Conservation (phyloP, 2,329 filamentous ascomycete species). For the Colletotrichum filicis region DNA sequence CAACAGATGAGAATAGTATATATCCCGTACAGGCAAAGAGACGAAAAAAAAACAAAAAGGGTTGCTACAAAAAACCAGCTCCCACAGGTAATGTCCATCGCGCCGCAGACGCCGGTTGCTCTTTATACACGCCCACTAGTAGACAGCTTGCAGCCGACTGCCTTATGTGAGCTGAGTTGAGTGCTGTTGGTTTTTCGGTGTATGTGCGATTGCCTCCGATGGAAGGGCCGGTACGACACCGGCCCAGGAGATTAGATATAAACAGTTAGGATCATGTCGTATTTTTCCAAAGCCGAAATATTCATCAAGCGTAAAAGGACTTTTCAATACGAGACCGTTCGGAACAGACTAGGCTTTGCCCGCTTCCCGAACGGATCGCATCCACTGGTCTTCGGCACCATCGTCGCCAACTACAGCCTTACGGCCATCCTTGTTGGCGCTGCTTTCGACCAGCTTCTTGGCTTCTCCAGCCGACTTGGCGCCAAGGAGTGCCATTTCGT, state of each 20-base stretch:
- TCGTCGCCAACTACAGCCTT: constrained; percentile 34
- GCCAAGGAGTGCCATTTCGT: constrained; percentile 63
- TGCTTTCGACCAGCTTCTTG: constrained; percentile 47
- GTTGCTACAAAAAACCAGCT: constrained; percentile 31
- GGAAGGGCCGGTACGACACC: neutral
- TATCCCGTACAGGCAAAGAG: neutral
- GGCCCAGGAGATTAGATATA: constrained; percentile 35
- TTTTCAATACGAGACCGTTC: neutral
- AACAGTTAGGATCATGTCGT: constrained; percentile 35
- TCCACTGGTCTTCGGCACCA: constrained; percentile 63
- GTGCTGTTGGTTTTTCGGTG: constrained; percentile 5
- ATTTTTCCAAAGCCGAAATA: constrained; percentile 30
- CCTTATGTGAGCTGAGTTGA: neutral
- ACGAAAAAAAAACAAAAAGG: neutral
- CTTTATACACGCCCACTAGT: constrained; percentile 30
- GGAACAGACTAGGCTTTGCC: constrained; percentile 45
- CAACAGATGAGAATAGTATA: neutral
- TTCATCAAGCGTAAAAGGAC: constrained; percentile 31
- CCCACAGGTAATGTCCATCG: constrained; percentile 26
- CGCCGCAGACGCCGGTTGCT: constrained; percentile 32
- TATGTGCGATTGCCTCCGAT: constrained; percentile 24
- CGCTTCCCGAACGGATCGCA: constrained; percentile 51
- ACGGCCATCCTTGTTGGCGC: constrained; percentile 30
- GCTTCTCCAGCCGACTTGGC: constrained; percentile 58
- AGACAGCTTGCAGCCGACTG: neutral